A percentile compares a stretch with the other conserved stretches of the same genome.
Evolutionary conservation across 306 rosid genomes (phyloP).

Genomic region (Pueraria montana): DNA sequence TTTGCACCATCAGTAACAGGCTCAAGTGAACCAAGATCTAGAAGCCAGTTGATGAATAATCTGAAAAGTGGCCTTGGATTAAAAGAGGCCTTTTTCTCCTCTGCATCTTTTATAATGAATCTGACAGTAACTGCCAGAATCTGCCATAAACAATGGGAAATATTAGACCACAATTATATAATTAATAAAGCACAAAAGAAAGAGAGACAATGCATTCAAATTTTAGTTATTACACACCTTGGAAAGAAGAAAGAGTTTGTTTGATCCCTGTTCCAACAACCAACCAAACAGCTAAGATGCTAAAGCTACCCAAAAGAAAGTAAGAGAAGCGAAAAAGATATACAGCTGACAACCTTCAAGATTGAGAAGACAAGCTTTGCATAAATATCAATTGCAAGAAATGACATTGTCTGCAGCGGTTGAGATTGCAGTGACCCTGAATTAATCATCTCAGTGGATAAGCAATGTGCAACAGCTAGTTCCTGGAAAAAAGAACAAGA

Average conservation of each 20-base stretch:
- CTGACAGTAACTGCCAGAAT: slow-evolving; percentile 81
- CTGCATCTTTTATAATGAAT: slow-evolving; percentile 83
- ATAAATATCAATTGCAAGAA: slow-evolving; percentile 89
- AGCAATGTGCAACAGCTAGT: slow-evolving; percentile 79
- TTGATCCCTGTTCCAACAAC: slow-evolving; percentile 77
- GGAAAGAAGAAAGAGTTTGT: slow-evolving; percentile 70
- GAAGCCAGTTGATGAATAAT: slow-evolving; percentile 90
- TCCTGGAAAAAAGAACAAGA: slow-evolving; percentile 61
- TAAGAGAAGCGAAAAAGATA: background rate
- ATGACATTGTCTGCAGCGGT: slow-evolving; percentile 74
- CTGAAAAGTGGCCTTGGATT: slow-evolving; percentile 94
- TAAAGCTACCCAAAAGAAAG: background rate
- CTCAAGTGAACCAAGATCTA: slow-evolving; percentile 90
- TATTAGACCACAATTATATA: slow-evolving; percentile 36
- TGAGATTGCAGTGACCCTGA: slow-evolving; percentile 78
- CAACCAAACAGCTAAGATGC: slow-evolving; percentile 38
- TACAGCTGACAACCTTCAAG: slow-evolving; percentile 69
- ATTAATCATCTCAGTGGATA: slow-evolving; percentile 79
- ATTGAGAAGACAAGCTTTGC: slow-evolving; percentile 84
- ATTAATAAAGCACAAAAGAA: background rate
- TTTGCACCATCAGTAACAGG: slow-evolving; percentile 90
- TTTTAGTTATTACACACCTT: slow-evolving; percentile 66
- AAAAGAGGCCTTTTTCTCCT: slow-evolving; percentile 87
- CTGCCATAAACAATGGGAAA: slow-evolving; percentile 58
- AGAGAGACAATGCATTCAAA: background rate